Conservation (phyloP, 2,329 filamentous ascomycete genomes). For the Madurella mycetomatis region DNA sequence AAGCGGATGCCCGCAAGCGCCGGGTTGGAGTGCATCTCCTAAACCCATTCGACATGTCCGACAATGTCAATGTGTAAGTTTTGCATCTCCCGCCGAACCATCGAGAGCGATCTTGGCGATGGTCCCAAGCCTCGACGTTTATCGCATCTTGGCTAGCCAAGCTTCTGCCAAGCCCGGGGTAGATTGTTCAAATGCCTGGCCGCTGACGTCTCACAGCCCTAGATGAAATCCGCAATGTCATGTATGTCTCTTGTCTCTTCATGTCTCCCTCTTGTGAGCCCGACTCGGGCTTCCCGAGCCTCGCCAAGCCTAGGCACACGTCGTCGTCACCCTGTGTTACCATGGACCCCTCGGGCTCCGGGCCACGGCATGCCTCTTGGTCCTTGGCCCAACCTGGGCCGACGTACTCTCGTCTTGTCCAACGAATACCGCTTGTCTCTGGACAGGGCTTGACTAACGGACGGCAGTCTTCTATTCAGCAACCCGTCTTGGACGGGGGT, state of each 20-base stretch:
- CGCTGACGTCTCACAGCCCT: conserved; percentile 32
- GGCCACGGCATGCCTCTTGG: too few relatives aligned
- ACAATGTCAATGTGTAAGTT: conserved; percentile 29
- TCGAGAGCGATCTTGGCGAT: conserved; percentile 14
- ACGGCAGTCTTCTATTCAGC: conserved; percentile 53
- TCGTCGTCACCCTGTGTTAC: conserved; percentile 6
- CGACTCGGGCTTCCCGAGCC: background rate
- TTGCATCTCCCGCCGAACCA: background rate
- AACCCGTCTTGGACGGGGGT: conserved; percentile 52
- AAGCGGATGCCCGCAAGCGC: conserved; percentile 13
- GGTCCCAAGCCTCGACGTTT: conserved; percentile 11
- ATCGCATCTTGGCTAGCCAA: conserved; percentile 27
- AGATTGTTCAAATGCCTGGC: conserved; percentile 12
- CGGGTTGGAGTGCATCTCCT: conserved; percentile 12
- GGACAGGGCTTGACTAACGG: conserved; percentile 5
- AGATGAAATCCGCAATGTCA: conserved; percentile 33
- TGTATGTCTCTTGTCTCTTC: conserved; percentile 23
- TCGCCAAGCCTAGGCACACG: conserved; percentile 1
- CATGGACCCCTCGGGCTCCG: background rate
- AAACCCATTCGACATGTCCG: conserved; percentile 19
- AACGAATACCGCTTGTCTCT: background rate
- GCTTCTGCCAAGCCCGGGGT: conserved; percentile 27
- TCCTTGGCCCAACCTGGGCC: background rate
- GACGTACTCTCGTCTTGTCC: background rate
- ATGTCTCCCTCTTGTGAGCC: background rate